Base-by-base conservation (phyloP, 1,139 yeast species). In the Nakaseomyces bracarensis region DNA sequence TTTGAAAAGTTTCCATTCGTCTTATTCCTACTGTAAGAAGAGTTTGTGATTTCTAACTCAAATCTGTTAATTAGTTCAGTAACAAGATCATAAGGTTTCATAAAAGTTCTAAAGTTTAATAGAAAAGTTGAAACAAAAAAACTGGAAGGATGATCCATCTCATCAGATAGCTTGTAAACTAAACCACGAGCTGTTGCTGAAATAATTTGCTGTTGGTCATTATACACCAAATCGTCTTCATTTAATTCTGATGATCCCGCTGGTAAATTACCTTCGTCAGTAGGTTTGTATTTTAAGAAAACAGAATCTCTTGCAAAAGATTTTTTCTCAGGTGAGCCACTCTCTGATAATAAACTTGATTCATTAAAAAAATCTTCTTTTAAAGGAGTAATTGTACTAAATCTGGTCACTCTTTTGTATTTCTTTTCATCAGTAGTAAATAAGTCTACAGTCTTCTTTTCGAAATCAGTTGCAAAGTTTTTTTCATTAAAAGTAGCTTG, bases 181-280 rank as follows among this genome's bases (percentile, higher is more conserved):
- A 86, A 67, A 0, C 89, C 89, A 52, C 79, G 77, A 53, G 86
- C 76, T 0, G 95, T 80, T 1, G 89, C 89, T 3, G 95, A 95
- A 36, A 82, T 63, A 28, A 86, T 61, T 42, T 70, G 71, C 0
- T 82, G 82, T 28, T 70, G 67, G 18, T 69, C 71, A 42, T 70
- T 70, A 15, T 68, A 58, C 38, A 74, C 51, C 1, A 75, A 64
- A 47, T 77, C 77, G 36, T 68, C 72, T 15, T 53, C 50, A 37
- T 62, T 56, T 22, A 57, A 48, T 30, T 7, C 42, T 45, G 20
- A 34, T 19, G 7, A 43, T 36, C 21, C 13, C 6, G 21, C 38
- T 1, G 36, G 19, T 7, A 30, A 41, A 5, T 35, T 31, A 2
- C 46, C 44, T 10, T 37, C 41, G 8, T 58, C 64, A 23, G 59